These are phyloP conservation scores for Mucor sp. DNA, from an alignment of 371 early-diverging fungal genomes.

Conservation along the genomic window DNA sequence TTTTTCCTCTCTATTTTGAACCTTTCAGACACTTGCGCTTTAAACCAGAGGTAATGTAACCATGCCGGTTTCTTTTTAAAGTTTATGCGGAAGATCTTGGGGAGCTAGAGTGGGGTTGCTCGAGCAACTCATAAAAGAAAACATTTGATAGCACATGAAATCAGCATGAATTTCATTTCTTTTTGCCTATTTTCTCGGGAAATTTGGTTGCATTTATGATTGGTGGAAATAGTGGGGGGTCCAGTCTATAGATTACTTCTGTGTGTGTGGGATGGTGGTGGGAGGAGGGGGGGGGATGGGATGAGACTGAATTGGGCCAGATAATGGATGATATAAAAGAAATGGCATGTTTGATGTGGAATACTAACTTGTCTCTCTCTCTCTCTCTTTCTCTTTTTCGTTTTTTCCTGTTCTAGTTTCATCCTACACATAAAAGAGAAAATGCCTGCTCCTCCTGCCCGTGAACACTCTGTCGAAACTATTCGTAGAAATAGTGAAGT, in stretches of 20 bases:
- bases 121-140: background rate
- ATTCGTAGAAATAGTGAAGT: constrained; percentile 55
- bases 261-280: background rate
- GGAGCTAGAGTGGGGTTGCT: background rate
- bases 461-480: constrained; percentile 61
- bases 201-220: background rate
- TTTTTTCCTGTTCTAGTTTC: background rate
- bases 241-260: too few species aligned
- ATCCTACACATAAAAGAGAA: background rate
- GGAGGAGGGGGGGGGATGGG: too few species aligned
- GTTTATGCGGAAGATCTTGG: background rate
- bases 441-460: constrained; percentile 17
- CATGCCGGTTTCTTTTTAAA: background rate
- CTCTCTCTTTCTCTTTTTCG: background rate
- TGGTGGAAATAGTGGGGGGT: background rate
- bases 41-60: background rate
- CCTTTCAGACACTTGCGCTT: background rate
- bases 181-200: background rate
- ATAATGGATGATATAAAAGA: background rate
- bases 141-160: constrained; percentile 31
- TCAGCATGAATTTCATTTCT: constrained; percentile 17
- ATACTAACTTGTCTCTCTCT: background rate
- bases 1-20: background rate
- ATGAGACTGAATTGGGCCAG: background rate
- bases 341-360: background rate